phyloP scores from a whole-genome alignment of 2,329 filamentous ascomycete species.

The Epichloe amarillans region DNA sequence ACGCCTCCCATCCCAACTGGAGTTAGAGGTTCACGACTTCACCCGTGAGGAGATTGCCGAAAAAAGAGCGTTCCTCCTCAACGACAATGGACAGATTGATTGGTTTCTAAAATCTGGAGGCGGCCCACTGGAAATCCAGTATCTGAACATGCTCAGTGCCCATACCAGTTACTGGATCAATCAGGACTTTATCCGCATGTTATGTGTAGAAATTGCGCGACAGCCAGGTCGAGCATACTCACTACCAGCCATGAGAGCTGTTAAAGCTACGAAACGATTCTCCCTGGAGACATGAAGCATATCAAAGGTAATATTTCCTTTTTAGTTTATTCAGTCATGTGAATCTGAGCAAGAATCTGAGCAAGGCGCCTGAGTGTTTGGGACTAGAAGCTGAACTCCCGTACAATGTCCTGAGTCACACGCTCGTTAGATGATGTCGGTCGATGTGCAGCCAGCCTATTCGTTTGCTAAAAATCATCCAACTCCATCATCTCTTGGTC shows the following conservation, averaged over 20 bases:
- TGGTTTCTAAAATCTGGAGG: conserved; percentile 74
- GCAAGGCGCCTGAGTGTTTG: not conserved
- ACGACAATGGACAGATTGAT: conserved; percentile 94
- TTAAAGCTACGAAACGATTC: conserved; percentile 35
- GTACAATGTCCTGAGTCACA: not conserved
- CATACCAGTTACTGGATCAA: conserved; percentile 91
- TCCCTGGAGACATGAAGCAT: conserved; percentile 5
- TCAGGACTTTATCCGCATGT: conserved; percentile 75
- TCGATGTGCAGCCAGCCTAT: not conserved
- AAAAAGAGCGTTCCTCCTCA: conserved; percentile 74
- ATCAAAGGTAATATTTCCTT: too few relatives aligned
- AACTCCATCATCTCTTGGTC: conserved; percentile 44
- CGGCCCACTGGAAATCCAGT: conserved; percentile 85
- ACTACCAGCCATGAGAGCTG: conserved; percentile 43
- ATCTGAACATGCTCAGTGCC: conserved; percentile 90
- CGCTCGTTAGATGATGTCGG: not conserved
- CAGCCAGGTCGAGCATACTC: conserved; percentile 50
- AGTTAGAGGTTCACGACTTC: conserved; percentile 93
- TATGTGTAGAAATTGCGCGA: conserved; percentile 79
- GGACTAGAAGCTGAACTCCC: not conserved
- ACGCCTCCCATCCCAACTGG: conserved; percentile 53
- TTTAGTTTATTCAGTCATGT: too few relatives aligned
- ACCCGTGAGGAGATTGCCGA: conserved; percentile 84
- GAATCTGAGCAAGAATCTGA: not conserved
- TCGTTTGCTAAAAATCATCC: conserved; percentile 19